Evolutionary conservation across 768 basidiomycete genomes (phyloP), one percentile per base, ranked within the genome.

Genomic region (Melanogaster broomeanus): DNA sequence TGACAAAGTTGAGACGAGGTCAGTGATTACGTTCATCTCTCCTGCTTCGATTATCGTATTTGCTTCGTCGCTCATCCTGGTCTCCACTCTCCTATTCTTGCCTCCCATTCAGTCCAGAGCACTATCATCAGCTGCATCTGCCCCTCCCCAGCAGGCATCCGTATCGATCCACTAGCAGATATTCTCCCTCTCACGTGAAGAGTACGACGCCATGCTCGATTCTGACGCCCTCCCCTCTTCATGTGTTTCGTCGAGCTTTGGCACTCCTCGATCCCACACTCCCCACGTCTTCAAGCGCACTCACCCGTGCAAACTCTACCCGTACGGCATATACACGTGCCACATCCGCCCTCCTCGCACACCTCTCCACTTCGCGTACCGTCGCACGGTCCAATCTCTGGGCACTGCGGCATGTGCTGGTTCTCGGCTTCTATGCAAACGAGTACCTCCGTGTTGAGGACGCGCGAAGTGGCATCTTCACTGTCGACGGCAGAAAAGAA

Each of bases 341-440:
- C 5, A 75, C 83, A 12, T 66, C 69, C 31, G 84, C 83, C 0
- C 66, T 90, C 5, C 66, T 91, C 3, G 71, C 78, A 1, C 64
- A 82, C 24, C 72, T 91, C 50, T 58, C 72, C 5, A 72, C 78
- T 6, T 82, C 91, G 57, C 82, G 90, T 33, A 72, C 79, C n/a
- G 55, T 78, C 2, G 83, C 86, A 4, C 80, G 75, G 44, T 69
- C 72, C 15, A 79, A 88, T 45, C 58, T 82, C 0, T 88, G 87
- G 85, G 77, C 81, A 0, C 64, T 98, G 5, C 79, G 81, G 9
- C 88, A 93, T 62, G 72, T 93, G 48, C 68, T 90, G 9, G 77
- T 81, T 0, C 73, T 93, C 21, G 73, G 76, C 1, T 63, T 84
- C 6, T 85, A 85, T 52, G 84, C 84, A 1, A 72, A 79, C 28